phyloP scores from a whole-genome alignment of 73 alveolate species.

The Tetrahymena elliotti region DNA sequence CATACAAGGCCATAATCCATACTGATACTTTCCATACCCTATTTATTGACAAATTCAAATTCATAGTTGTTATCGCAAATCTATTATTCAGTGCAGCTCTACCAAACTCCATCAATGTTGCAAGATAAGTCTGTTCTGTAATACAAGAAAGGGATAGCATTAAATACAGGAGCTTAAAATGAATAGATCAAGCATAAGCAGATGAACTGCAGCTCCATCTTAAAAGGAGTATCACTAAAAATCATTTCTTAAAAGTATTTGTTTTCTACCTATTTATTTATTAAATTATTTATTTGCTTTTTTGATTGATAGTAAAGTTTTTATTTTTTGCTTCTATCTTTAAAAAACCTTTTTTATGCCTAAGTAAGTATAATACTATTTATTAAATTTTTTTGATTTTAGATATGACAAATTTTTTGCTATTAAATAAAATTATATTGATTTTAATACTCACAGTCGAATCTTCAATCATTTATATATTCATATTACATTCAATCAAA shows the following conservation, averaged over 20 bases:
- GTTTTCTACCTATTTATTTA: background rate
- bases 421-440: background rate
- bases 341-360: background rate
- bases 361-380: background rate
- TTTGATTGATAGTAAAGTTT: background rate
- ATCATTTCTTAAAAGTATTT: background rate
- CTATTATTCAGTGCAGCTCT: background rate
- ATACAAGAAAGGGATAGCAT: background rate
- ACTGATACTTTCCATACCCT: background rate
- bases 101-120: background rate
- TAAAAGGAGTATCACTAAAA: background rate
- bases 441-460: background rate
- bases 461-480: background rate
- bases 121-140: background rate
- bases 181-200: background rate
- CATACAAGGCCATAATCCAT: background rate
- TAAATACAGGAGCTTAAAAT: background rate
- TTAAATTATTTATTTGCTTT: background rate
- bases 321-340: background rate
- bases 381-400: no score
- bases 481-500: background rate
- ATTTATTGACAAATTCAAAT: background rate
- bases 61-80: background rate
- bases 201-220: background rate
- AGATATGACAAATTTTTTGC: no score